Evolutionary conservation across 208 protist species (phyloP).

Genomic region (Leishmania guyanensis): DNA sequence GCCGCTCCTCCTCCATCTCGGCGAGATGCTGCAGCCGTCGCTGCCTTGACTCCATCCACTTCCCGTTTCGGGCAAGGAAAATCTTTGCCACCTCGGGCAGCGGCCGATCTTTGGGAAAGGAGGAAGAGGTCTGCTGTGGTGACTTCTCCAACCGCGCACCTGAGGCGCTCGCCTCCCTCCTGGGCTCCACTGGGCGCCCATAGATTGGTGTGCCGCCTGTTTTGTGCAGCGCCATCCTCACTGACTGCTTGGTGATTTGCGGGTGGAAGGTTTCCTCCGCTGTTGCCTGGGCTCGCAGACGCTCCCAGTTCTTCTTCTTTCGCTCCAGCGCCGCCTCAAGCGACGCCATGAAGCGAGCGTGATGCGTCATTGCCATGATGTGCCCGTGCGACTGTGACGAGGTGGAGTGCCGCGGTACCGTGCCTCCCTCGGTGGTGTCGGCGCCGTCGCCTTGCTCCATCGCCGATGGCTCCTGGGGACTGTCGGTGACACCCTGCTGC

Average conservation of each 20-base stretch:
- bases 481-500: constrained; percentile 7
- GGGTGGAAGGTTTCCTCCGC: constrained; percentile 45
- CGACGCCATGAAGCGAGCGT: constrained; percentile 31
- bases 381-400: not conserved
- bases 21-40: constrained; percentile 22
- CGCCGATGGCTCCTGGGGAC: not conserved
- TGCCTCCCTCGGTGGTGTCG: not conserved
- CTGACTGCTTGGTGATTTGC: constrained; percentile 30
- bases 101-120: constrained; percentile 1
- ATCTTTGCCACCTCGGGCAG: constrained; percentile 21
- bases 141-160: not conserved
- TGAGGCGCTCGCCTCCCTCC: not conserved
- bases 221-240: constrained; percentile 35
- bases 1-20: constrained; percentile 26
- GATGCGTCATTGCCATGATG: constrained; percentile 4
- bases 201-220: constrained; percentile 42
- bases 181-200: constrained; percentile 25
- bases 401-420: not conserved
- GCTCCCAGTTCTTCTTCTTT: constrained; percentile 28
- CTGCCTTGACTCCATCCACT: constrained; percentile 44
- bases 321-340: constrained; percentile 30
- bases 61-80: constrained; percentile 43
- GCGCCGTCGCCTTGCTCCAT: not conserved
- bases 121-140: not conserved
- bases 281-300: constrained; percentile 23